Percentiles rank a stretch among this genome's conserved stretches.
Conservation (phyloP, 2,329 filamentous ascomycete genomes). For the Tolypocladium inflatum region DNA sequence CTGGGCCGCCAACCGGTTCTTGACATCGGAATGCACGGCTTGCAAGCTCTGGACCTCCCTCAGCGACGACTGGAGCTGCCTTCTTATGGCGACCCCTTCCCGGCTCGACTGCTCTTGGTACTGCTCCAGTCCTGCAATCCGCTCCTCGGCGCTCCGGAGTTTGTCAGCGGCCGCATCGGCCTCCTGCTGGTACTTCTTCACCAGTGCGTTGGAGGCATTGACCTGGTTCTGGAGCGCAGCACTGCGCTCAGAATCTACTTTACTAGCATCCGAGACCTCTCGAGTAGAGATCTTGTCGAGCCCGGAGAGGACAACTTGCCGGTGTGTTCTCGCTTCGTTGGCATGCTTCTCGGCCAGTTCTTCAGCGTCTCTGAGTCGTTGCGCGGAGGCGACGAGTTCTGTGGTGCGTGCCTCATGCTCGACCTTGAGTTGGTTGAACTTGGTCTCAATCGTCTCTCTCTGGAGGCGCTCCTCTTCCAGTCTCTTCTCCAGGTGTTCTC, state of each 20-base stretch:
- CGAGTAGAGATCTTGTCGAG: conserved; percentile 62
- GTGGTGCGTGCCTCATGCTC: conserved; percentile 74
- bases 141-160: conserved; percentile 84
- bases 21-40: conserved; percentile 70
- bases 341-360: conserved; percentile 82
- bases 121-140: conserved; percentile 90
- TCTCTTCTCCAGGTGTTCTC: conserved; percentile 66
- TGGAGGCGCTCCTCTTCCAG: conserved; percentile 73
- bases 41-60: conserved; percentile 77
- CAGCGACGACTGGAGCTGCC: conserved; percentile 78
- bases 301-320: conserved; percentile 71
- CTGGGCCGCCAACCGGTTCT: conserved; percentile 72
- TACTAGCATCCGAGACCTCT: conserved; percentile 36
- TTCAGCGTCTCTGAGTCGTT: conserved; percentile 75
- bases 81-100: conserved; percentile 80
- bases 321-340: conserved; percentile 77
- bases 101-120: conserved; percentile 96
- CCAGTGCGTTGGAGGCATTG: conserved; percentile 65
- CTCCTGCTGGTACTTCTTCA: conserved; percentile 81
- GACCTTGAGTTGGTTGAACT: conserved; percentile 64
- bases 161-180: conserved; percentile 83
- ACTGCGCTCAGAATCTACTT: conserved; percentile 55
- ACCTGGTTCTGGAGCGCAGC: conserved; percentile 71
- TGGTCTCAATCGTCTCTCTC: conserved; percentile 66
- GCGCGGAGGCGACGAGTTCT: conserved; percentile 66